Conservation (phyloP, 257 asterid species). For the Jaltomata sinuosa region DNA sequence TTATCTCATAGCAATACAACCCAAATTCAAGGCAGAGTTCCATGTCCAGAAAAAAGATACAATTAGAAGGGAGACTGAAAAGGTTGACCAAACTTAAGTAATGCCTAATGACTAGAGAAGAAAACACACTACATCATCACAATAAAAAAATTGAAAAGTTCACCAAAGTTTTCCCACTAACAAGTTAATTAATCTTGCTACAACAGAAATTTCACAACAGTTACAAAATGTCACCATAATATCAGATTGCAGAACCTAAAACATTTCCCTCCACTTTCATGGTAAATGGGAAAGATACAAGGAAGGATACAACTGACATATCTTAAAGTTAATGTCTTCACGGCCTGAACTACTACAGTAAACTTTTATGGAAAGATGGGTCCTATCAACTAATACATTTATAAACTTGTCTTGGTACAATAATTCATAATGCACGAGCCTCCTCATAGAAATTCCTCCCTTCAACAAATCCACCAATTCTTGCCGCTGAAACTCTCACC, state of each 20-base stretch:
- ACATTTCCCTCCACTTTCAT: background rate
- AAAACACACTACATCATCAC: background rate
- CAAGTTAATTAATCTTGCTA: background rate
- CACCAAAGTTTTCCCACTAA: background rate
- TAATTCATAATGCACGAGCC: constrained; percentile 11
- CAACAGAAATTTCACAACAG: background rate
- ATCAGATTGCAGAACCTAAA: background rate
- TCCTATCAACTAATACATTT: background rate
- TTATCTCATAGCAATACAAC: background rate
- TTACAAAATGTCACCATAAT: background rate
- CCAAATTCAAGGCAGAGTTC: background rate
- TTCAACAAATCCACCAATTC: constrained; percentile 20
- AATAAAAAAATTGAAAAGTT: background rate
- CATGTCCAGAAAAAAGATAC: background rate
- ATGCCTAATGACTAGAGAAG: background rate
- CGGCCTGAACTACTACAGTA: background rate
- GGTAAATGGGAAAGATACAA: background rate
- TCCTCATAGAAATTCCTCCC: constrained; percentile 12
- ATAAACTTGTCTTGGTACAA: background rate
- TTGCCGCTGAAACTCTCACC: constrained; percentile 17
- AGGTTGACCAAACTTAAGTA: background rate
- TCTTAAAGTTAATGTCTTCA: background rate
- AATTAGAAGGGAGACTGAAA: background rate
- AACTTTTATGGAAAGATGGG: background rate
- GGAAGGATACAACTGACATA: background rate